phyloP scores from a whole-genome alignment of 805 yeast genomes.

The Lachancea lanzarotensis region DNA sequence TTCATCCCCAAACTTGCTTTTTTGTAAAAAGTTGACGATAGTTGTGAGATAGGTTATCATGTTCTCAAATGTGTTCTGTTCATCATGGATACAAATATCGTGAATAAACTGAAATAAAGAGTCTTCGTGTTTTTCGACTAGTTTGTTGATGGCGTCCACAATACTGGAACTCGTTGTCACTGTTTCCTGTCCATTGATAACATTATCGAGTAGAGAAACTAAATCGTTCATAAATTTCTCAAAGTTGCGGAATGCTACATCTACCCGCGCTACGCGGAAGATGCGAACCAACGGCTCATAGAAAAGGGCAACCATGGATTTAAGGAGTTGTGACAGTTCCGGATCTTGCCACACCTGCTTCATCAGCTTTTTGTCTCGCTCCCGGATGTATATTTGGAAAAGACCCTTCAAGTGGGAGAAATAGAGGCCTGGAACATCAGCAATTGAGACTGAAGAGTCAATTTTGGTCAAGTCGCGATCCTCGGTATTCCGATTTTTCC shows the following conservation, averaged over 20 bases:
- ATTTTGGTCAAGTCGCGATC: slow-evolving; percentile 12
- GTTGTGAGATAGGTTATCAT: slow-evolving; percentile 68
- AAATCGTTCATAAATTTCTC: slow-evolving; percentile 64
- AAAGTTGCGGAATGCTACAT: slow-evolving; percentile 57
- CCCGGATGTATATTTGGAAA: slow-evolving; percentile 57
- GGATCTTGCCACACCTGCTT: slow-evolving; percentile 82
- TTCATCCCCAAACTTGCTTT: slow-evolving; percentile 43
- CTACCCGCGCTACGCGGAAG: slow-evolving; percentile 60
- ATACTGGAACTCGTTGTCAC: slow-evolving; percentile 57
- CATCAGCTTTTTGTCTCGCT: slow-evolving; percentile 68
- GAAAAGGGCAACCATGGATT: slow-evolving; percentile 63
- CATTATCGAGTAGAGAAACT: slow-evolving; percentile 48
- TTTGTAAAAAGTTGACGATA: slow-evolving; percentile 55
- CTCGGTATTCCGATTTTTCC: slow-evolving; percentile 21
- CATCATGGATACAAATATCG: slow-evolving; percentile 73
- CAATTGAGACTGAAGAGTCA: slow-evolving; percentile 17
- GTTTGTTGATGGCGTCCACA: slow-evolving; percentile 48
- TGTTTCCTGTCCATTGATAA: slow-evolving; percentile 35
- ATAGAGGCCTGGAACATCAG: slow-evolving; percentile 32
- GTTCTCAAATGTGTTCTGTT: slow-evolving; percentile 61
- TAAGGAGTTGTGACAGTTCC: slow-evolving; percentile 65
- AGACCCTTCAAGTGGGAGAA: slow-evolving; percentile 54
- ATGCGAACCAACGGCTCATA: slow-evolving; percentile 68
- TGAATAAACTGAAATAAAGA: slow-evolving; percentile 71
- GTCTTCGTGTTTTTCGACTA: slow-evolving; percentile 67